Base-by-base conservation (phyloP, 2,329 filamentous ascomycete genomes). In the Aureobasidium sp. region DNA sequence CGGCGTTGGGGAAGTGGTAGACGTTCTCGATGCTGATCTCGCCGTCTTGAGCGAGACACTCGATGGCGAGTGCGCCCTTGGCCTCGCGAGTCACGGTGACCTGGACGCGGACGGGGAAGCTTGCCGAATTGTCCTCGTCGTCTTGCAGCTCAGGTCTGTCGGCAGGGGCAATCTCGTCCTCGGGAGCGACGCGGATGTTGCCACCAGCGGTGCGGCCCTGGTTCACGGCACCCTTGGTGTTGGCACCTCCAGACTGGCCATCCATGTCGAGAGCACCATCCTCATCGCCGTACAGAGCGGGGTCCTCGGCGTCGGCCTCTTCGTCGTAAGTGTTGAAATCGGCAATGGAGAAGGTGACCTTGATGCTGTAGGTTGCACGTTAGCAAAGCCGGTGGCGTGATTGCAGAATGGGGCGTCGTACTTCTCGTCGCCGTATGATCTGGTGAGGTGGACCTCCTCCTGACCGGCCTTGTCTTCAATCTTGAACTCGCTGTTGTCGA, bases 11-110 rank as follows among this genome's bases (percentile, higher is more conserved):
- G 79, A 90, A 95, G 81, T 90, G 93, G 75, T 88, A 91, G 69
- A 97, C 84, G 77, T 94, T 93, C 73, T 96, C 89, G 70, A 97
- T 87, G 68, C 90, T 80, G 74, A 97, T 87, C 73, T 85, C 80
- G 68, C 92, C 91, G 67, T 96, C 89, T 77, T 94, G 88, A 33
- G 90, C 90, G 63, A 88, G 80, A 62, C 91, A 88, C 74, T 96
- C 90, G 68, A 99, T 85, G 75, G 88, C 86, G 65, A 99, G 82
- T 29, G 90, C 90, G 63, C 93, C 92, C 70, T 89, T 88, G 76
- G 83, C 84, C 62, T 88, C 81, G 80, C 96, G 95, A 81, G 95
- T 90, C 61, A 99, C 82, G 53, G 92, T 86, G 69, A 99, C 85
- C 75, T 88, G 90, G 64, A 96, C 81, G 67, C 87, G 87, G 68